Conservation (phyloP, 345 rosid species). For the Moringa oleifera region DNA sequence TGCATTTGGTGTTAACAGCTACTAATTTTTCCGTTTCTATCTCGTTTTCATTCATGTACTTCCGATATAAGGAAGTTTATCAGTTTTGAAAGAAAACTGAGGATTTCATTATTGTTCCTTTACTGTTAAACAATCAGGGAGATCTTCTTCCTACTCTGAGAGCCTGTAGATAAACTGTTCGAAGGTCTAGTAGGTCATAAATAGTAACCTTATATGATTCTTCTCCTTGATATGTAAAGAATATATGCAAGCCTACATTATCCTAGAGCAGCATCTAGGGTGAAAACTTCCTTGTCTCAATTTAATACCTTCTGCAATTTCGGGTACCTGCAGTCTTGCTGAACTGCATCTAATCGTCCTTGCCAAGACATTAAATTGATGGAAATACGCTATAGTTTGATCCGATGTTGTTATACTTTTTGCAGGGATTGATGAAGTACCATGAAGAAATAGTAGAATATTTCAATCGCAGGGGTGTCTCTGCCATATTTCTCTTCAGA, state of each 20-base stretch:
- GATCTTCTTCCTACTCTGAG: neutral
- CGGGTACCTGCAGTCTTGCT: neutral
- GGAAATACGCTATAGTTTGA: neutral
- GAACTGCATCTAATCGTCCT: neutral
- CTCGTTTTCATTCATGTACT: neutral
- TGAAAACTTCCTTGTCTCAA: no score
- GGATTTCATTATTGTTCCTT: neutral
- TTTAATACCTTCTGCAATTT: neutral
- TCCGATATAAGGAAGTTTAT: no score
- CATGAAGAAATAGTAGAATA: constrained; percentile 63
- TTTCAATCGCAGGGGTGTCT: constrained; percentile 82
- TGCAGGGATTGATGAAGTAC: constrained; percentile 75
- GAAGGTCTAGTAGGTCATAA: neutral
- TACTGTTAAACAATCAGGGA: neutral
- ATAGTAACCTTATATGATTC: no score
- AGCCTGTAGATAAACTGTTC: neutral
- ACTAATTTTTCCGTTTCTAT: no score
- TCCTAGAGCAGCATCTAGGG: no score
- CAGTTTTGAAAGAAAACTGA: neutral
- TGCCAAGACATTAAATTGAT: neutral
- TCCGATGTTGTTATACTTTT: no score
- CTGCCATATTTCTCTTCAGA: constrained; percentile 66
- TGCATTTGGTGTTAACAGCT: neutral
- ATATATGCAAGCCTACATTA: no score
- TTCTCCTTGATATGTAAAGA: no score